These are phyloP conservation scores for Zalerion maritima DNA, from an alignment of 495 filamentous ascomycete species.

Conservation along the genomic window DNA sequence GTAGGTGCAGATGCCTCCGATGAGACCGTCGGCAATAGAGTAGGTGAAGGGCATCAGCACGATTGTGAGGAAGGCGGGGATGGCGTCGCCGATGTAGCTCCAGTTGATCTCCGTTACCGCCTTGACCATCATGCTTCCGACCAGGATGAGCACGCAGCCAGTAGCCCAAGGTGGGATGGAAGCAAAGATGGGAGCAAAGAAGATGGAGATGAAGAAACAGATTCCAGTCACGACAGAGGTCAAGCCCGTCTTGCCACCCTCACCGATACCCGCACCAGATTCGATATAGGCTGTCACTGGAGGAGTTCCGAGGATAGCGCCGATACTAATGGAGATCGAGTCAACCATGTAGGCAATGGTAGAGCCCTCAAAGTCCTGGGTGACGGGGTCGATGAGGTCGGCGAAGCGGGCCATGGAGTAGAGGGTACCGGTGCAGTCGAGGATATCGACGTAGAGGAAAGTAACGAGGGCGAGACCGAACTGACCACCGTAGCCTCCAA, in stretches of 20 bases:
- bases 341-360: slow-evolving; percentile 68
- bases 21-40: slow-evolving; percentile 62
- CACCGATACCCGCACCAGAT: slow-evolving; percentile 70
- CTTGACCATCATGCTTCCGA: slow-evolving; percentile 68
- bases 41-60: slow-evolving; percentile 79
- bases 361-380: slow-evolving; percentile 66
- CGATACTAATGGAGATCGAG: slow-evolving; percentile 62
- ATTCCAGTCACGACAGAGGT: slow-evolving; percentile 62
- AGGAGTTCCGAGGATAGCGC: slow-evolving; percentile 55
- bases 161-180: slow-evolving; percentile 77
- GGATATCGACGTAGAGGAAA: slow-evolving; percentile 75
- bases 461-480: slow-evolving; percentile 70
- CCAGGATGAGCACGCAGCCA: slow-evolving; percentile 65
- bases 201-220: slow-evolving; percentile 74
- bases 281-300: slow-evolving; percentile 76
- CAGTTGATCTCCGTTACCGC: slow-evolving; percentile 70
- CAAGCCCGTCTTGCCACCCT: slow-evolving; percentile 69
- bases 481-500: slow-evolving; percentile 44
- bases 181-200: slow-evolving; percentile 78
- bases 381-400: slow-evolving; percentile 54
- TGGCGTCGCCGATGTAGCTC: slow-evolving; percentile 60
- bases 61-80: slow-evolving; percentile 70
- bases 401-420: slow-evolving; percentile 76
- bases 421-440: slow-evolving; percentile 61
- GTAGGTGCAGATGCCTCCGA: slow-evolving; percentile 61